A percentile compares a stretch with the other conserved stretches of the same genome.
phyloP scores from a whole-genome alignment of 805 yeast species.

The Peterozyma xylosa region DNA sequence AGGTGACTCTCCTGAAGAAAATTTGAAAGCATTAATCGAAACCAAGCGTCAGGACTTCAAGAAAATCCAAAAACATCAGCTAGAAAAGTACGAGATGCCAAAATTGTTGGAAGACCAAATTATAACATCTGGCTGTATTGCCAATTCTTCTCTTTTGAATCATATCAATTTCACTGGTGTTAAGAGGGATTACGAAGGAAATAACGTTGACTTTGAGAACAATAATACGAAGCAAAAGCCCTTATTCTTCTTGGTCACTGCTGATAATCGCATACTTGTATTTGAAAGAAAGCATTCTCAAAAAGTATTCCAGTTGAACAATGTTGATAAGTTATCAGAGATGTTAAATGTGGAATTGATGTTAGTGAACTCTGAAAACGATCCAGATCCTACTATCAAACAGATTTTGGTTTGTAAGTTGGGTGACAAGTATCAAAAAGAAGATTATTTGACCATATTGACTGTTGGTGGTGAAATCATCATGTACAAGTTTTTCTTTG shows the following conservation, averaged over 20 bases:
- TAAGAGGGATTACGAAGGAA: slow-evolving; percentile 17
- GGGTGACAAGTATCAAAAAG: slow-evolving; percentile 49
- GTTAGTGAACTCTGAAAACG: slow-evolving; percentile 38
- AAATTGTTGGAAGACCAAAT: slow-evolving; percentile 32
- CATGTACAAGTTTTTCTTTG: slow-evolving; percentile 52
- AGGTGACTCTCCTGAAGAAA: not conserved
- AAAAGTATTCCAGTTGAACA: slow-evolving; percentile 44
- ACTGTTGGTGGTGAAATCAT: slow-evolving; percentile 79
- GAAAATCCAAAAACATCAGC: slow-evolving; percentile 7
- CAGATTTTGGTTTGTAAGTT: slow-evolving; percentile 54
- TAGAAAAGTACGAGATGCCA: slow-evolving; percentile 24
- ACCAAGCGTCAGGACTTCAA: slow-evolving; percentile 2
- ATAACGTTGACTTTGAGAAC: slow-evolving; percentile 15
- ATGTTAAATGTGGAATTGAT: slow-evolving; percentile 34
- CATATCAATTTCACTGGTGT: slow-evolving; percentile 26
- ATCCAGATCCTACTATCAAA: slow-evolving; percentile 70
- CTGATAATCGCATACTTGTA: slow-evolving; percentile 65
- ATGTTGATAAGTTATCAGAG: slow-evolving; percentile 39
- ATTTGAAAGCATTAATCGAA: not conserved
- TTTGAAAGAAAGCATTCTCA: slow-evolving; percentile 50
- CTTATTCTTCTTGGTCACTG: slow-evolving; percentile 61
- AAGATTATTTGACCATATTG: slow-evolving; percentile 60
- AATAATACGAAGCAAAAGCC: slow-evolving; percentile 23
- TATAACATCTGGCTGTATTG: slow-evolving; percentile 62
- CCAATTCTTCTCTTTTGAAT: slow-evolving; percentile 40